These are phyloP conservation scores for Helminthosporium solani DNA, from an alignment of 2,329 filamentous ascomycete genomes.

Conservation along the genomic window DNA sequence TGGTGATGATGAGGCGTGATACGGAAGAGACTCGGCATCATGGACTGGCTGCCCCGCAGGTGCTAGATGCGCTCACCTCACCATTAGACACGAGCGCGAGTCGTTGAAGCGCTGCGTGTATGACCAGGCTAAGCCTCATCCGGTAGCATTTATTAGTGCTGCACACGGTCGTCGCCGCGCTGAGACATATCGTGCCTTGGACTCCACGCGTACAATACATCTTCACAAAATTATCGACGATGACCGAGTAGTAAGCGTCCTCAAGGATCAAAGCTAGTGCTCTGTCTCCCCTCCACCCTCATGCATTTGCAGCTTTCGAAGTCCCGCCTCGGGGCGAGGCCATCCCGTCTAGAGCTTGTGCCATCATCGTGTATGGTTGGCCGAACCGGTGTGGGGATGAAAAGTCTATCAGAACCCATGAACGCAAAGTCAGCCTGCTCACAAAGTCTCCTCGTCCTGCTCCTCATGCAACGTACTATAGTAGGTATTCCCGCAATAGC, in stretches of 20 bases:
- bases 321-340: slow-evolving; percentile 6
- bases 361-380: slow-evolving; percentile 11
- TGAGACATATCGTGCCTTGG: slow-evolving; percentile 38
- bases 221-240: slow-evolving; percentile 23
- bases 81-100: slow-evolving; percentile 26
- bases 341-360: slow-evolving; percentile 10
- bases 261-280: slow-evolving; percentile 23
- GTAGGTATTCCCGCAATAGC: slow-evolving; percentile 4
- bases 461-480: background rate
- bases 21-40: slow-evolving; percentile 32
- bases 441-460: background rate
- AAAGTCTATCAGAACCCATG: slow-evolving; percentile 13
- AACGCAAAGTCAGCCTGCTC: slow-evolving; percentile 7
- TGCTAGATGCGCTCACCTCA: slow-evolving; percentile 14
- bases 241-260: slow-evolving; percentile 26
- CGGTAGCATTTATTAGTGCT: slow-evolving; percentile 36
- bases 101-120: slow-evolving; percentile 25
- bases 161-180: slow-evolving; percentile 26
- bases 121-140: slow-evolving; percentile 26
- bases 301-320: slow-evolving; percentile 1
- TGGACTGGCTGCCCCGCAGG: slow-evolving; percentile 12
- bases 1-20: slow-evolving; percentile 26
- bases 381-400: slow-evolving; percentile 11
- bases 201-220: slow-evolving; percentile 27
- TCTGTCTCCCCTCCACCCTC: slow-evolving; percentile 14